phyloP scores from a whole-genome alignment of 805 yeast genomes.

The Ogataea siamensis region DNA sequence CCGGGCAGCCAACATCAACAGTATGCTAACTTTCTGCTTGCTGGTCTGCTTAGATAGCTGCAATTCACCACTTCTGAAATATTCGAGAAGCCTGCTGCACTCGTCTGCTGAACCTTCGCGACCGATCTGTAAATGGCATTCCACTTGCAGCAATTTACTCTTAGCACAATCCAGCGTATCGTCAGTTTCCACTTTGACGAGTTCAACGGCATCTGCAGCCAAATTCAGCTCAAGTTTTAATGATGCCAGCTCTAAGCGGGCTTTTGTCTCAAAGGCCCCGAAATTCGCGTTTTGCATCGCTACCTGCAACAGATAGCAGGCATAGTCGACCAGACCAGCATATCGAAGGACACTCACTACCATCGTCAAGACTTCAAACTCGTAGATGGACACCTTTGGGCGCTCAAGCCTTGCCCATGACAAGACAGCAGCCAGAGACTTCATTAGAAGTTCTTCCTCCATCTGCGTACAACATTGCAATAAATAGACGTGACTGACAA shows the following conservation, averaged over 20 bases:
- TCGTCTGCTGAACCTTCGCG: slow-evolving; percentile 26
- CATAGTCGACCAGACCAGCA: slow-evolving; percentile 19
- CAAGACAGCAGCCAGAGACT: slow-evolving; percentile 10
- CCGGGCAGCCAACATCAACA: slow-evolving; percentile 33
- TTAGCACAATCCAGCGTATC: slow-evolving; percentile 16
- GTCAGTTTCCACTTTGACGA: slow-evolving; percentile 13
- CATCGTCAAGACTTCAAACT: slow-evolving; percentile 31
- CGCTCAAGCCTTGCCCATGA: slow-evolving; percentile 9
- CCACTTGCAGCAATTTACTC: slow-evolving; percentile 33
- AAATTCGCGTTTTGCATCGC: slow-evolving; percentile 2
- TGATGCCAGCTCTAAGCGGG: slow-evolving; percentile 6
- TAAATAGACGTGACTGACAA: slow-evolving; percentile 25
- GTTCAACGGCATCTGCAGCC: slow-evolving; percentile 9
- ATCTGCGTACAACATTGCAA: slow-evolving; percentile 20
- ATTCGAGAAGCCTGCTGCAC: slow-evolving; percentile 26
- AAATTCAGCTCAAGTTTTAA: slow-evolving; percentile 10
- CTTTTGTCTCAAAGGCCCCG: slow-evolving; percentile 3
- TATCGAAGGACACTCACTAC: slow-evolving; percentile 27
- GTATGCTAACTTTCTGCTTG: slow-evolving; percentile 17
- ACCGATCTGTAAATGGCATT: slow-evolving; percentile 23
- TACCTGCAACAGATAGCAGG: slow-evolving; percentile 15
- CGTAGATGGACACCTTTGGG: slow-evolving; percentile 25
- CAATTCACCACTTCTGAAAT: slow-evolving; percentile 35
- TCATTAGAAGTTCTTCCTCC: slow-evolving; percentile 11
- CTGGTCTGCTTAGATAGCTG: slow-evolving; percentile 24